These are phyloP conservation scores for Cochlearia excelsa DNA, from an alignment of 345 rosid genomes.

Conservation along the genomic window DNA sequence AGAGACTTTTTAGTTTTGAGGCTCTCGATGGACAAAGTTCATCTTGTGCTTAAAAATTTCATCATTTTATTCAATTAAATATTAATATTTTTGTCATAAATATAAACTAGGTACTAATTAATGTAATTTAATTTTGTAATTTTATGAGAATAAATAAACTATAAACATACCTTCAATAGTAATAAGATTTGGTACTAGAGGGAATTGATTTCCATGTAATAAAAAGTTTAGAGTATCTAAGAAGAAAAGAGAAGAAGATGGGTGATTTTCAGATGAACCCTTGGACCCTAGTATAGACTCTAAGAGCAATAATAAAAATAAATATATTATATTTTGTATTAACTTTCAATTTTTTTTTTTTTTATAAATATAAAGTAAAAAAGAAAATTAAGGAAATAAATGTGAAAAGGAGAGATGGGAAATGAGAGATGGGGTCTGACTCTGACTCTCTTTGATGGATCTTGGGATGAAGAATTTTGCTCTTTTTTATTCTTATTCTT, in stretches of 20 bases:
- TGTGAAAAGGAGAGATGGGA: conserved; percentile 38
- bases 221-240: conserved; percentile 36
- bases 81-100: conserved; percentile 7
- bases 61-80: conserved; percentile 18
- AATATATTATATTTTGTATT: conserved; percentile 16
- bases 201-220: conserved; percentile 28
- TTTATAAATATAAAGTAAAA: not conserved
- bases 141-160: not conserved
- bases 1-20: conserved; percentile 42
- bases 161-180: conserved; percentile 24
- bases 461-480: conserved; percentile 57
- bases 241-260: conserved; percentile 1
- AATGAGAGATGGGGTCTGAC: conserved; percentile 42
- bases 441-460: conserved; percentile 46
- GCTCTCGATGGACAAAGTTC: conserved; percentile 52
- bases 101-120: conserved; percentile 25
- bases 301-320: conserved; percentile 22
- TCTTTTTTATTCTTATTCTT: conserved; percentile 48
- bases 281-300: conserved; percentile 34
- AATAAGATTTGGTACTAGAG: conserved; percentile 19
- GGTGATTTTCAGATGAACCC: conserved; percentile 47
- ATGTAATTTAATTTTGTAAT: not conserved
- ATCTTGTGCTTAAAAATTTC: conserved; percentile 46
- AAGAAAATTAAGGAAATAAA: conserved; percentile 17
- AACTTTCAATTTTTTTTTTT: conserved; percentile 12